Conservation (phyloP, 495 filamentous ascomycete genomes). For the Parathielavia appendiculata region DNA sequence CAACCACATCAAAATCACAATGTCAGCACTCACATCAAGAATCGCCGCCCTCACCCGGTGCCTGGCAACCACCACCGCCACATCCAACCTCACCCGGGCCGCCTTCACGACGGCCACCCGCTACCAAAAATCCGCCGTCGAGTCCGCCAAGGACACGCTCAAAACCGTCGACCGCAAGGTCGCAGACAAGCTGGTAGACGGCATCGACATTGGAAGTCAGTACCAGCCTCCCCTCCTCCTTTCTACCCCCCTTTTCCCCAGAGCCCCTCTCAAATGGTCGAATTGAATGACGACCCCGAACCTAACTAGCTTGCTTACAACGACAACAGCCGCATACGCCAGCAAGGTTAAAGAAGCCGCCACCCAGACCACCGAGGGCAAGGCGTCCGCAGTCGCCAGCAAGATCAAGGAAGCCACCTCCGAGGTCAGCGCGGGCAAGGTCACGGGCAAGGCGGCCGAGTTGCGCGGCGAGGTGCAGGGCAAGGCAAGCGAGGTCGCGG, state of each 20-base stretch:
- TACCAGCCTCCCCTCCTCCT: not conserved
- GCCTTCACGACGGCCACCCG: slow-evolving; percentile 42
- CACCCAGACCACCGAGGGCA: slow-evolving; percentile 26
- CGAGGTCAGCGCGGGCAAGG: slow-evolving; percentile 29
- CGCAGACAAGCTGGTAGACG: slow-evolving; percentile 51
- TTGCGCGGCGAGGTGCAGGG: slow-evolving; percentile 25
- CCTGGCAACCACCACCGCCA: slow-evolving; percentile 25
- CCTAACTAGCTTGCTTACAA: slow-evolving; percentile 23
- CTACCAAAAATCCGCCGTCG: slow-evolving; percentile 41
- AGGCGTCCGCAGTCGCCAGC: slow-evolving; percentile 36
- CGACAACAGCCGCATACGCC: slow-evolving; percentile 41
- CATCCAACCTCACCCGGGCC: slow-evolving; percentile 28
- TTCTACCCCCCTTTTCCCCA: not conserved
- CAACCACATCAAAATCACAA: slow-evolving; percentile 29
- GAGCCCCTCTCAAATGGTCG: not conserved
- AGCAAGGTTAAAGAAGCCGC: slow-evolving; percentile 41
- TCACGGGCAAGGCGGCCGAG: slow-evolving; percentile 31
- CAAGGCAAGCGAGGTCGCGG: slow-evolving; percentile 26
- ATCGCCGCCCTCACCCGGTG: slow-evolving; percentile 30
- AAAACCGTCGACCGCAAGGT: slow-evolving; percentile 49
- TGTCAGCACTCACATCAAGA: slow-evolving; percentile 47
- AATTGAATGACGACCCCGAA: not conserved
- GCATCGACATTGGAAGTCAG: slow-evolving; percentile 47
- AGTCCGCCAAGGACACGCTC: slow-evolving; percentile 48
- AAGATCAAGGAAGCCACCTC: slow-evolving; percentile 41